Base-by-base conservation (phyloP, 371 early-diverging fungal genomes). In the Mucor indicus region DNA sequence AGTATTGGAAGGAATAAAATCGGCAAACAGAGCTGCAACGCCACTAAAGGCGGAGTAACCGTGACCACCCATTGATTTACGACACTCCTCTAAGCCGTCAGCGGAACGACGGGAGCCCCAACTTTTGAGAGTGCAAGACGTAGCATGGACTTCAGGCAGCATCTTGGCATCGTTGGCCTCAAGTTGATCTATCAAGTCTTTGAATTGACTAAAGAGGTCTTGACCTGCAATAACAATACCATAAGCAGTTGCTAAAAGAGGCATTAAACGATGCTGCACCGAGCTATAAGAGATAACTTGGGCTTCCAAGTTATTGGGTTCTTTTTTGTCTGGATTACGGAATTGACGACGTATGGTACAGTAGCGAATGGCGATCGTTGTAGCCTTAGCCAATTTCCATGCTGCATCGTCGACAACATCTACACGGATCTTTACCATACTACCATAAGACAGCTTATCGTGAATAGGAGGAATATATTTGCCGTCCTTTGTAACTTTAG, bases 11-110 rank as follows among this genome's bases (percentile, higher is more conserved):
- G 90, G 89, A 3, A 84, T 80, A 51, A 77, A 67, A 40, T 62
- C 74, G 29, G 77, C 77, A 62, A 81, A 86, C 21, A 85, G 54
- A 32, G 87, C 80, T 25, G 83, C 72, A 12, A 92, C 72, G 4
- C 91, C 90, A 24, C 85, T 85, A 69, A 83, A 86, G 29, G 72
- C 56, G 13, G 86, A 82, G 57, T 75, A 93, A 0, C 91, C 92
- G 31, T 92, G 91, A 6, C 93, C 93, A 10, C 93, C 93, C 76
- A 87, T 84, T 5, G 86, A 73, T 21, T 87, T 84, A 7, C 91
- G 78, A 52, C 87, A 84, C 15, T 83, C 83, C 48, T 93, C 93
- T 15, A 89, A 69, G 35, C 87, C 90, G 7, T 84, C 81, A 0
- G 84, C 60, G 4, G 80, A 72, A 19, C 83, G 71, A 27, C 87